These are phyloP conservation scores for Entomortierella chlamydospora DNA, from an alignment of 192 early-diverging fungal species.

Conservation along the genomic window DNA sequence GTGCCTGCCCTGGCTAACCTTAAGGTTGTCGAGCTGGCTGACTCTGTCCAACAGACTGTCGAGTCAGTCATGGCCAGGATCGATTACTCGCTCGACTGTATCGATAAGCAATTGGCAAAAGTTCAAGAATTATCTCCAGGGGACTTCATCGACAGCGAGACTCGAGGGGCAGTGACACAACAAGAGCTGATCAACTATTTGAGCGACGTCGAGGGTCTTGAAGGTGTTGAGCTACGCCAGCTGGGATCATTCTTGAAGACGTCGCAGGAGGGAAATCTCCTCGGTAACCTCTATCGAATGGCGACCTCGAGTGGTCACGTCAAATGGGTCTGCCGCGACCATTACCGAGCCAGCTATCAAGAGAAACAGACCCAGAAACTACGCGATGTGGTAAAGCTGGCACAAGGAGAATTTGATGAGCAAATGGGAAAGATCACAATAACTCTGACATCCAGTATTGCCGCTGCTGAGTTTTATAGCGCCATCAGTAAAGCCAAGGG, in stretches of 20 bases:
- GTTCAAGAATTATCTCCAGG: too few species aligned
- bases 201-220: constrained; percentile 1
- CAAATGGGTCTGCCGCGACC: constrained; percentile 38
- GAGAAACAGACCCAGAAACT: constrained; percentile 9
- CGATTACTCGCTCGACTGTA: neutral
- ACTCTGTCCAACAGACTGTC: neutral
- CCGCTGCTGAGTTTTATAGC: constrained; percentile 16
- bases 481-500: constrained; percentile 19
- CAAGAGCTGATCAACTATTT: constrained; percentile 12
- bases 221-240: constrained; percentile 33
- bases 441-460: neutral
- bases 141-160: neutral
- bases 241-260: constrained; percentile 13
- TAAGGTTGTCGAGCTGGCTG: too few species aligned
- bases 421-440: constrained; percentile 22
- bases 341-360: constrained; percentile 13
- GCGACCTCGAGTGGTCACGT: constrained; percentile 19
- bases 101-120: too few species aligned
- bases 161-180: neutral
- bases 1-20: neutral
- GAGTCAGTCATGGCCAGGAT: neutral
- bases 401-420: constrained; percentile 16
- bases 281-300: constrained; percentile 24
- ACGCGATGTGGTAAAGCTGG: constrained; percentile 3
- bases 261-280: neutral